Conservation (phyloP, 73 alveolate species). For the Paramecium octaurelia region DNA sequence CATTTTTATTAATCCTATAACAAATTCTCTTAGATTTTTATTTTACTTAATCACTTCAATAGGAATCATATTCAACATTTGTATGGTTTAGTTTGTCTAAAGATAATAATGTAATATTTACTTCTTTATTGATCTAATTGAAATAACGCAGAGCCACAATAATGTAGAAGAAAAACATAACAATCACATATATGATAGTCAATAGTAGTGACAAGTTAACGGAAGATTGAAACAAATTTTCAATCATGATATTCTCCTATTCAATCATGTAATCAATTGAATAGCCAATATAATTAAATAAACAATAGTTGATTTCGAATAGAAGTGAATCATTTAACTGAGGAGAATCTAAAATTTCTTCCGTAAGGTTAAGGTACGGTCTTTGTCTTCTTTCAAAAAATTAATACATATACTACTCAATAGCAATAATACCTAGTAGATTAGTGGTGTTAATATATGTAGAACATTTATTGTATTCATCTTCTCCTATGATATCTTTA, state of each 20-base stretch:
- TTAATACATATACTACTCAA: not conserved
- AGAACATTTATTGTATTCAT: not conserved
- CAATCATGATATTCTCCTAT: not conserved
- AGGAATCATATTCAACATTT: slow-evolving; percentile 49
- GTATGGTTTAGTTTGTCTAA: slow-evolving; percentile 22
- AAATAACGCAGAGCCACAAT: not conserved
- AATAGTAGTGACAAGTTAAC: not conserved
- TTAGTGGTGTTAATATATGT: not conserved
- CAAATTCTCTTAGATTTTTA: slow-evolving; percentile 28
- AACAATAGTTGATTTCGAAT: not conserved
- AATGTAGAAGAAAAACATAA: not conserved
- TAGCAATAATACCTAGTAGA: not conserved
- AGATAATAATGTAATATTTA: not conserved
- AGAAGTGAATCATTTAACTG: not conserved
- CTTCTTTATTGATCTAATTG: not conserved
- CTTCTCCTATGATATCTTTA: not conserved
- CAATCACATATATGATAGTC: not conserved
- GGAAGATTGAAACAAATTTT: not conserved
- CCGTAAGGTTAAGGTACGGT: not conserved
- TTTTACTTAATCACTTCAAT: slow-evolving; percentile 33
- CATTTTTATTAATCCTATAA: not conserved
- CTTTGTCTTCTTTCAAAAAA: not conserved
- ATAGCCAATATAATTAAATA: not conserved
- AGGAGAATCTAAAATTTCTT: not conserved
- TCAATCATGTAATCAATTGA: slow-evolving; percentile 10